Evolutionary conservation across 805 yeast genomes (phyloP), one percentile per base, ranked within the genome.

Genomic region (Wickerhamiella qilinensis): DNA sequence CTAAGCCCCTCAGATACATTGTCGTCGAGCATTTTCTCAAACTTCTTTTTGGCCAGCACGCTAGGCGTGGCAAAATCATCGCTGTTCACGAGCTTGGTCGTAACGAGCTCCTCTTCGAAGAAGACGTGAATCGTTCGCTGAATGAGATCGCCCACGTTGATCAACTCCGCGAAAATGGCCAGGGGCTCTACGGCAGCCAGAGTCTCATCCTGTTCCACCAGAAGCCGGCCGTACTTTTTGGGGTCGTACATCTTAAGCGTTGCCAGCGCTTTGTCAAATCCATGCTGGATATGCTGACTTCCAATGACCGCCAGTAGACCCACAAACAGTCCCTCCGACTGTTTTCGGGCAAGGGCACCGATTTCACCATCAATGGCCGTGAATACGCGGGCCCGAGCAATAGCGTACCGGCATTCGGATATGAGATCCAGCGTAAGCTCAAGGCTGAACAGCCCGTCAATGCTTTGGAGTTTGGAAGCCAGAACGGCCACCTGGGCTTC

Each of bases 1-100:
- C 84, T 86, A 22, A 91, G 65, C 0, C 98, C 98, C 51, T 80
- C 81, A 0, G 97, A 98, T 16, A 91, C 95, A 52, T 69, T 78
- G 38, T 75, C 82, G 56, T 91, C 98, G 9, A 91, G 69, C 59
- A 74, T 63, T 6, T 73, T 73, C 52, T 91, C 98, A 43, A 91
- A 71, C 41, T 69, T 70, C 52, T 84, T 81, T 52, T 91, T 93
- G 30, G 76, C 71, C 49, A 77, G 82, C 36, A 84, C 71, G 6
- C 88, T 69, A 5, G 77, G 77, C 43, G 82, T 76, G 38, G 84
- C 64, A 50, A 86, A 82, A 44, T 91, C 93, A 45, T 77, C 80
- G 39, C 75, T 71, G 48, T 77, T 75, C 20, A 84, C 73, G 18
- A 83, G 66, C 33, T 64, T 62, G 29, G 69, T 64, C 3, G 48